Evolutionary conservation across 345 rosid genomes (phyloP), one percentile per base, ranked within the genome.

Genomic region (Hibiscus mutabilis): DNA sequence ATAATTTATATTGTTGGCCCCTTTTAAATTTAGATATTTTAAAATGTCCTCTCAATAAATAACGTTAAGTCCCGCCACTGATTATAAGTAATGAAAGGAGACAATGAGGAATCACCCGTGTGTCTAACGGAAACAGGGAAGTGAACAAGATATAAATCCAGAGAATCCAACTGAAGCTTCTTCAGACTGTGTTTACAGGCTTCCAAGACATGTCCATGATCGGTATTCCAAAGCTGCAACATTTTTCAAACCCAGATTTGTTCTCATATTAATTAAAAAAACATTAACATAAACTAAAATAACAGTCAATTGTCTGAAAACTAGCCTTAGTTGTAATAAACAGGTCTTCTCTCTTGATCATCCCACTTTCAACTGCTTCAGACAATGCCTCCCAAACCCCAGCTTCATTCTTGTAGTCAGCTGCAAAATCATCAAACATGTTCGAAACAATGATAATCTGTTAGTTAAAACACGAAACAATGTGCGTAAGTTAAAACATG

Each of bases 221-320:
- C 96, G n/a, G 97, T 89, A 76, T 91, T 93, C 98, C 98, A 93
- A 13, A 93, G 89, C 98, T 93, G 87, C 9, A 19, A 44, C 0
- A 35, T 35, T 52, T 15, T n/a, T 52, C 22, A 52, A 52, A 51
- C 18, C 56, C 19, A 18, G n/a, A 35, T 35, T 52, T n/a, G 56
- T 52, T 52, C 22, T 52, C 10, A 52, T n/a, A 6, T 52, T 52
- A 7, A 52, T 52, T n/a, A n/a, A 2, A 52, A 5, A 52, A 22
- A 55, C 18, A 47, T 31, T 4, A 31, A 31, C 35, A 31, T 31
- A 31, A 35, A 35, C 40, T 1, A 9, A 35, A 35, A 35, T 35
- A 35, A 35, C 40, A 35, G 9, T 35, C 8, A 6, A 35, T 6
- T 35, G 40, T 35, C 40, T 1, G 9, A 35, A 15, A 4, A 49